Conservation (phyloP, 768 basidiomycete species). For the Psilocybe azurescens region DNA sequence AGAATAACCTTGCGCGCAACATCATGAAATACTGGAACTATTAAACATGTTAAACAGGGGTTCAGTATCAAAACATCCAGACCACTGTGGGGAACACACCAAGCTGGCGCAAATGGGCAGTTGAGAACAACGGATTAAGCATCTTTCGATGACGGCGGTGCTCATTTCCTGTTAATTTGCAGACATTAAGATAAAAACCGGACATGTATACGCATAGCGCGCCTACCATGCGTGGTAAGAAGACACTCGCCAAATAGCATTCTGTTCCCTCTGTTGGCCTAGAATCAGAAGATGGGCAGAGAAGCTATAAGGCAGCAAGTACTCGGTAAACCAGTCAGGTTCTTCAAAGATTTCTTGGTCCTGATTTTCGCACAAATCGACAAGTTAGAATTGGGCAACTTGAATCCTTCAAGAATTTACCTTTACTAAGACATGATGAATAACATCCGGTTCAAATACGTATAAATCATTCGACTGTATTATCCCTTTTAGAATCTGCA, state of each 20-base stretch:
- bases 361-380: slow-evolving; percentile 15
- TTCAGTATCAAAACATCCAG: neutral
- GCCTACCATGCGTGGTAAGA: slow-evolving; percentile 26
- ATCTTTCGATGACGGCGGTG: slow-evolving; percentile 50
- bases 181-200: neutral
- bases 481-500: neutral
- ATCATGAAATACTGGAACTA: slow-evolving; percentile 41
- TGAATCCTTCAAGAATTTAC: slow-evolving; percentile 1
- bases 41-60: slow-evolving; percentile 9
- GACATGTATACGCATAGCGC: neutral
- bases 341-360: slow-evolving; percentile 38
- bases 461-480: slow-evolving; percentile 38
- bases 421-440: slow-evolving; percentile 52
- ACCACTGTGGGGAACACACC: slow-evolving; percentile 14
- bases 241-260: slow-evolving; percentile 31
- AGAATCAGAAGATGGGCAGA: neutral
- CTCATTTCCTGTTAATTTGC: slow-evolving; percentile 35
- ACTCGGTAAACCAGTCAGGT: slow-evolving; percentile 31
- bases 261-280: slow-evolving; percentile 14
- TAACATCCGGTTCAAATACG: slow-evolving; percentile 48
- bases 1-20: slow-evolving; percentile 32
- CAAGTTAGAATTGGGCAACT: neutral
- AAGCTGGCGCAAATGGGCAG: slow-evolving; percentile 43
- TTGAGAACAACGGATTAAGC: slow-evolving; percentile 52
- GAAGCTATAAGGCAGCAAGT: neutral